Base-by-base conservation (phyloP, 2,329 filamentous ascomycete genomes). In the Aspergillus sp. region DNA sequence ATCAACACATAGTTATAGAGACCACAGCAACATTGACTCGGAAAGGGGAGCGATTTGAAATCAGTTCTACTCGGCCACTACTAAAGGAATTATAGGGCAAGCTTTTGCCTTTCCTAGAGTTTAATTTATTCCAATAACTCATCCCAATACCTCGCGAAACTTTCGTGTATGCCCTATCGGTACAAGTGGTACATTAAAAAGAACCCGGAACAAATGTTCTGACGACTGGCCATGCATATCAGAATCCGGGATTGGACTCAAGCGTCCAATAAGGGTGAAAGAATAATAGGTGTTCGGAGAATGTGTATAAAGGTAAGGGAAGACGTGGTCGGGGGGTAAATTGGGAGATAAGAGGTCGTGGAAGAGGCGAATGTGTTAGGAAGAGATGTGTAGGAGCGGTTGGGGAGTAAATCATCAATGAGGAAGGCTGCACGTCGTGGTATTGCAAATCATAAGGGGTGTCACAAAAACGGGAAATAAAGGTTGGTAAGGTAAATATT, bases 81-180 rank as follows among this genome's bases (percentile, higher is more conserved):
- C 27, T 31, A 15, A 37, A 6, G 37, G 15, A 40, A 43, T 11
- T 12, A 46, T 52, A 27, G 40, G 51, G 31, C 21, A 21, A 19
- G 9, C 58, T 68, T 65, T 64, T 62, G 64, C 69, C 71, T 17
- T 68, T 69, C 44, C 64, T 66, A 58, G 65, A 48, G 51, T 63
- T 55, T 55, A 45, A 57, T 52, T 58, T 56, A 60, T 65, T 65
- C 62, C 62, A 63, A 63, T 31, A 27, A 33, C 43, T 31, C 27
- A 49, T 52, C 55, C 52, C 52, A 60, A 55, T 59, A 57, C 52
- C 27, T 54, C 41, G 50, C 48, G 49, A 58, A 56, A 59, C 53
- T 58, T 57, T 59, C 55, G 53, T 56, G 41, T 58, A 54, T 56
- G 55, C 57, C 61, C 52, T 66, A 68, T 64, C 59, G 59, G 62